Conservation (phyloP, 352 stramenopile species). For the Globisporangium spiculum region DNA sequence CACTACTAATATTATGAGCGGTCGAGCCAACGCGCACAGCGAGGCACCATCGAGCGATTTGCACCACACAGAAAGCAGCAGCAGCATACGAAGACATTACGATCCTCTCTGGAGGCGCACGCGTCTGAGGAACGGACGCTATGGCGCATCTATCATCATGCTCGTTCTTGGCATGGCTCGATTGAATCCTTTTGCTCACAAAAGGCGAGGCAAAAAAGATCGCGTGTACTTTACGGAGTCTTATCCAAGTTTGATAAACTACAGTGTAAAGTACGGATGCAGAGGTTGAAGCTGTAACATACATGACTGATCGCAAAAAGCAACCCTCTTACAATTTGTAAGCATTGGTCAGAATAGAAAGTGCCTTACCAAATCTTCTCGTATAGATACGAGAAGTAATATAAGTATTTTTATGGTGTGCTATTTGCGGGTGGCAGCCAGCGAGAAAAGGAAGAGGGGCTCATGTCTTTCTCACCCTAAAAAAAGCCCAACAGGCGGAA, state of each 20-base stretch:
- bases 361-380: background rate
- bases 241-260: background rate
- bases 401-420: background rate
- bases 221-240: background rate
- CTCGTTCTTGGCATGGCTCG: background rate
- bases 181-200: background rate
- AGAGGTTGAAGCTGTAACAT: background rate
- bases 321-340: background rate
- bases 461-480: constrained; percentile 4
- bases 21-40: no score
- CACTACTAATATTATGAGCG: constrained; percentile 1
- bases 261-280: background rate
- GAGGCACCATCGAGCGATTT: background rate
- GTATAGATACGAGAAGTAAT: constrained; percentile 8
- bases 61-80: no score
- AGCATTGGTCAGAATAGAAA: background rate
- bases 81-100: background rate
- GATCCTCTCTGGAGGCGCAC: background rate
- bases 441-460: background rate
- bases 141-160: background rate
- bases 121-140: constrained; percentile 1
- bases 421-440: no score
- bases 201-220: background rate
- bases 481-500: background rate
- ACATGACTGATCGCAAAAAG: background rate